phyloP scores from a whole-genome alignment of 192 early-diverging fungal species.

The Rhizophagus prolifer region DNA sequence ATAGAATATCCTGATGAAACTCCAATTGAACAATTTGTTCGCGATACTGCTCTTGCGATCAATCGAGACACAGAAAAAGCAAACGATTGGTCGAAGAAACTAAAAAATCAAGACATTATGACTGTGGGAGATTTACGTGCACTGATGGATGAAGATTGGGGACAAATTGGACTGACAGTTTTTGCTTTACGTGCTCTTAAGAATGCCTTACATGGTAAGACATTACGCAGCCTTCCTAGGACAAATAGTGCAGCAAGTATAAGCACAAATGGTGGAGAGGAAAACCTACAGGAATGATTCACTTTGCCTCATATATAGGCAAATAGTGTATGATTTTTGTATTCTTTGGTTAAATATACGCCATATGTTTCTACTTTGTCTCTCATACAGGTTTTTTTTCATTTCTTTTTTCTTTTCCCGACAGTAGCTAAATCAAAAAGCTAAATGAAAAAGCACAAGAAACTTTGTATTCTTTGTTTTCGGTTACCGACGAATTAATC shows the following conservation, averaged over 20 bases:
- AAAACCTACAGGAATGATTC: slow-evolving; percentile 7
- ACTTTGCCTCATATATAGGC: slow-evolving; percentile 9
- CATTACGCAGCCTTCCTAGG: slow-evolving; percentile 22
- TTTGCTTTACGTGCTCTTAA: slow-evolving; percentile 57
- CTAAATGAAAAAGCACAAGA: not conserved
- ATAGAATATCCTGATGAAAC: slow-evolving; percentile 59
- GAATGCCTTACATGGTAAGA: slow-evolving; percentile 54
- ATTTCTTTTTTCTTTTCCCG: not conserved
- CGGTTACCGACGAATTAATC: not conserved
- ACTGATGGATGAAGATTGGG: slow-evolving; percentile 75
- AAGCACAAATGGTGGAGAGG: slow-evolving; percentile 15
- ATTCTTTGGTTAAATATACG: not conserved
- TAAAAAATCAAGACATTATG: slow-evolving; percentile 76
- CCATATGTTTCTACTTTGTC: not conserved
- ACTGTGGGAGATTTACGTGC: slow-evolving; percentile 74
- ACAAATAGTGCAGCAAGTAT: not conserved
- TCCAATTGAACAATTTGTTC: slow-evolving; percentile 68
- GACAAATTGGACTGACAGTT: slow-evolving; percentile 56
- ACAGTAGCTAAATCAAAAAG: not conserved
- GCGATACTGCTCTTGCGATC: slow-evolving; percentile 63
- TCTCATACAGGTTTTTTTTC: not conserved
- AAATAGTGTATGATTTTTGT: slow-evolving; percentile 8
- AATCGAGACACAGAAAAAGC: slow-evolving; percentile 71
- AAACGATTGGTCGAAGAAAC: slow-evolving; percentile 64
- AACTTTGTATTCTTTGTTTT: not conserved